Base-by-base conservation (phyloP, 2,329 filamentous ascomycete species). In the Claviceps pazoutovae region DNA sequence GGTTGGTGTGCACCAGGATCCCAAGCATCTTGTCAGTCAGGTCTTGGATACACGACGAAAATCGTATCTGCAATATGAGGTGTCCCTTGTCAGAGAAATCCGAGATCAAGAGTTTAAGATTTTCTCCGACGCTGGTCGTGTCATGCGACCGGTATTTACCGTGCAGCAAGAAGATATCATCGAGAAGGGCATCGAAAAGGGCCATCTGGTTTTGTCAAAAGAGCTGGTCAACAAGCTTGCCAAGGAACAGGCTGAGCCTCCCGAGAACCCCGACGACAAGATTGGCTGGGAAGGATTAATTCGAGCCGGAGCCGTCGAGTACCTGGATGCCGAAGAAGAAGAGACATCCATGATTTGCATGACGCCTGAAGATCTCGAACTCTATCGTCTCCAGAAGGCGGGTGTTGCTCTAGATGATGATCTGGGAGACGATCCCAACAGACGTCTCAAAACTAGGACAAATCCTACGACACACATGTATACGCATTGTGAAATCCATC, bases 271-370 rank as follows among this genome's bases (percentile, higher is more conserved):
- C 36, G 69, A 69, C 1, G 67, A 74, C 34, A 86, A 83, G 59
- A 91, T 87, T 61, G 90, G 89, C 49, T 98, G 94, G 89, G 81
- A 89, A 59, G 87, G 88, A 17, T 74, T 98, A 42, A 82, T 95
- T 44, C 80, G 84, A 53, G 79, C 81, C 13, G 93, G 91, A 68
- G 88, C 89, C 2, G 86, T 98, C 39, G 93, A 98, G 65, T 97
- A 96, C 62, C 79, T 98, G 11, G 93, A 98, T 66, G 93, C 93
- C 0, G 94, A 98, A 64, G 94, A 98, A 73, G 93, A 98, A 66
- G 94, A 98, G 68, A 95, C 89, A 0, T 84, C 93, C 41, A 98
- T 98, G 93, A 98, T 98, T 63, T 88, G 90, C 67, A 98, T 98
- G 91, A 94, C 89, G 0, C 93, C 93, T 0, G 91, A 97, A 65